phyloP scores from a whole-genome alignment of 805 yeast species.

The Spathaspora girioi region DNA sequence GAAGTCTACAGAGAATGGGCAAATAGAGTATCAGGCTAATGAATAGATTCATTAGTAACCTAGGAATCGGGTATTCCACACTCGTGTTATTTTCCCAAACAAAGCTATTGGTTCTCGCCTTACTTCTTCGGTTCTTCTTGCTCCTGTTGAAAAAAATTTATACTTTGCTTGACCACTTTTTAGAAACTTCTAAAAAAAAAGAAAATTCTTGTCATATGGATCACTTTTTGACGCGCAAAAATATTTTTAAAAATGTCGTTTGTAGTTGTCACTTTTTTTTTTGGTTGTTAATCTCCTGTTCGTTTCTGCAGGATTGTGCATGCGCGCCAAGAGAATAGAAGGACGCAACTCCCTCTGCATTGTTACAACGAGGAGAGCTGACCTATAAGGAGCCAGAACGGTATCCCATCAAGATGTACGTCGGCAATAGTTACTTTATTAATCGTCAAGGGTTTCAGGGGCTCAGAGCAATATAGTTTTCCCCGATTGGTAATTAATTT shows the following conservation, averaged over 20 bases:
- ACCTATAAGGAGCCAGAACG: too few relatives aligned
- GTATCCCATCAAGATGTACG: too few relatives aligned
- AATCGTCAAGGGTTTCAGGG: too few relatives aligned
- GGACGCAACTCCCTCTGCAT: neutral
- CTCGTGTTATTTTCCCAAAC: too few relatives aligned
- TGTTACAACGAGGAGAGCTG: too few relatives aligned
- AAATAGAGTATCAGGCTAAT: too few relatives aligned
- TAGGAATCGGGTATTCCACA: too few relatives aligned
- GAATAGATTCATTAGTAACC: too few relatives aligned
- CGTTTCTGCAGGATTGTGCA: neutral
- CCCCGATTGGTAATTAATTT: neutral
- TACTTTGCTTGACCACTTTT: neutral
- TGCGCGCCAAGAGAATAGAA: neutral
- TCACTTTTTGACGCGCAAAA: neutral
- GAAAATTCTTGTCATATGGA: neutral
- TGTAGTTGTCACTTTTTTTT: neutral
- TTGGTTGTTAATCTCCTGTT: neutral
- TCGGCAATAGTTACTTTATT: too few relatives aligned
- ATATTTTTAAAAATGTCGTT: neutral
- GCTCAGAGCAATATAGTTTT: too few relatives aligned
- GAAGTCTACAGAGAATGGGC: slow-evolving; percentile 1
- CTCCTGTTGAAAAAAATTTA: neutral
- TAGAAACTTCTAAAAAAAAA: neutral
- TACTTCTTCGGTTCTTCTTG: neutral
- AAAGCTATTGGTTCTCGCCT: too few relatives aligned